Base-by-base conservation (phyloP, 2,329 filamentous ascomycete species). In the Xylariaceae sp. region DNA sequence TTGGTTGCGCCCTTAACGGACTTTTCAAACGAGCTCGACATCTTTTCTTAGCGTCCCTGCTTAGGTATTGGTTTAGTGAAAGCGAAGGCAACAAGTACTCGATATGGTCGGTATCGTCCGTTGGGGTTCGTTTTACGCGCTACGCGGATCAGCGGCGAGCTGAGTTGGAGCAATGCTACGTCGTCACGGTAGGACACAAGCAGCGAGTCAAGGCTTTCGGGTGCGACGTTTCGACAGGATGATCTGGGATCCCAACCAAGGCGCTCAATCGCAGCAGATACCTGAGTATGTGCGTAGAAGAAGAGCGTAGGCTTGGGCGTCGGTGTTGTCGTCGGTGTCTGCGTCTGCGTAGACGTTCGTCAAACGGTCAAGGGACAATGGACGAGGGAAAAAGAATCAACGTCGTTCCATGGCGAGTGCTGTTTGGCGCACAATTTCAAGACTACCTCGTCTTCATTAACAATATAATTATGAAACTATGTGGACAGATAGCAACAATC, bases 1-100 rank as follows among this genome's bases (percentile, higher is more conserved):
- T 98, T 98, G 70, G 94, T 98, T 69, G 91, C 94, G 78, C 94
- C 95, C 82, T 98, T 98, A 73, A 99, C 95, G 67, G 93, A 96
- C 83, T 98, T 99, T 82, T 99, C 95, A 74, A 98, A 98, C 57
- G 91, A 94, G 80, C 87, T 90, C 66, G 89, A 86, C 90, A 93
- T 93, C 66, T 47, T 63, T 58, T 47, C 16, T 33, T 16, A 11
- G 29, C 24, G 34, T 45, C 28, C 14, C 46, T 21, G 34, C 37
- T 6, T 21, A 29, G 51, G 28, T 12, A 23, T 40, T 14, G 29
- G 16, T 17, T 17, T 14, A 28, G 29, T 41, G 41, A 33, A 37
- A 26, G 34, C 23, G 34, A 26, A 47, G 33, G 26, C 3, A 50
- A 21, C 19, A 39, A 33, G 50, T 33, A 41, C 51, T 47, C 50